Evolutionary conservation across 139 green algal species (phyloP).

Genomic region (Ettlia oleoabundans): DNA sequence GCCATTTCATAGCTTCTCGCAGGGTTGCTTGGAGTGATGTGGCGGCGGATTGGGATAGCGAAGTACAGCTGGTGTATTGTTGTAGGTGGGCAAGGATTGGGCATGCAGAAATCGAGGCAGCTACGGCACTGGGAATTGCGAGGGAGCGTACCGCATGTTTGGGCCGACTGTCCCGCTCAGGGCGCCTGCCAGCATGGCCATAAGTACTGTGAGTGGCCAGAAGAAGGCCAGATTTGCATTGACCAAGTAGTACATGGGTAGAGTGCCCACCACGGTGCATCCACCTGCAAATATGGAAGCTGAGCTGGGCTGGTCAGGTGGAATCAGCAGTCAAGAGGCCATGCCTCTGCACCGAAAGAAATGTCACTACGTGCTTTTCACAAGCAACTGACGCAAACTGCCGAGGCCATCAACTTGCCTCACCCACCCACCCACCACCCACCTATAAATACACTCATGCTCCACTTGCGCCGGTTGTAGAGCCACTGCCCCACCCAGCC

Average conservation of each 20-base stretch:
- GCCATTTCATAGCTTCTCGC: no score
- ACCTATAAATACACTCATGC: constrained; percentile 64
- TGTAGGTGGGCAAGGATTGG: no score
- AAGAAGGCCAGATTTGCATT: constrained; percentile 58
- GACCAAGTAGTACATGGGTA: constrained; percentile 70
- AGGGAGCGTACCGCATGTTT: constrained; percentile 60
- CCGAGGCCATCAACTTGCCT: background rate
- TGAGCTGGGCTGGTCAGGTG: no score
- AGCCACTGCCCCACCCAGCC: constrained; percentile 75
- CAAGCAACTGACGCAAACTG: background rate
- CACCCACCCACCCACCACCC: background rate
- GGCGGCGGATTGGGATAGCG: no score
- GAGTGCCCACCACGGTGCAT: constrained; percentile 56
- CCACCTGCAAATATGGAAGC: constrained; percentile 16
- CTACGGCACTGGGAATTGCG: no score
- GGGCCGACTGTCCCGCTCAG: constrained; percentile 48
- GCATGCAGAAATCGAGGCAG: no score
- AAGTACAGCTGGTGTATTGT: no score
- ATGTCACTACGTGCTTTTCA: background rate
- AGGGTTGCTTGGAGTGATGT: no score
- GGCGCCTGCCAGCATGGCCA: constrained; percentile 35
- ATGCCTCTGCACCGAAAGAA: no score
- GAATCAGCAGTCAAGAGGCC: no score
- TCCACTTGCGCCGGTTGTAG: constrained; percentile 68
- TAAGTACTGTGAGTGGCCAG: constrained; percentile 45